These are phyloP conservation scores for Petunia axillaris DNA, from an alignment of 257 asterid genomes.

Conservation along the genomic window DNA sequence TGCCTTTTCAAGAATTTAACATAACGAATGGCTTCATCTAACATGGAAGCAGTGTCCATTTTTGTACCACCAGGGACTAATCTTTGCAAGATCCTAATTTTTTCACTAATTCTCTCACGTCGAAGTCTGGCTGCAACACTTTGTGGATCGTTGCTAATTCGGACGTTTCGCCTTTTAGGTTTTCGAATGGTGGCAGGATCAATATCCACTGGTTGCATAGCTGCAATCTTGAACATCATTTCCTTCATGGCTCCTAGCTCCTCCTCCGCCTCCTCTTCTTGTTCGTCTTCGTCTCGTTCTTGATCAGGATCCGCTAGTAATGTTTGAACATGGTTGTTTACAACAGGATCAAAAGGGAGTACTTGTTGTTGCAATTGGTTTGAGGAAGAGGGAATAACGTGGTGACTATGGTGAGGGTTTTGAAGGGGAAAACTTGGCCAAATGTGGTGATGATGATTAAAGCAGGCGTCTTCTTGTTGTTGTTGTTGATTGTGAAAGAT, in stretches of 20 bases:
- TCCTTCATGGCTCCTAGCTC: slow-evolving; percentile 85
- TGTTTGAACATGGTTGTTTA: background rate
- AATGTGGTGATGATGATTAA: slow-evolving; percentile 35
- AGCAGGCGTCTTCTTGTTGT: slow-evolving; percentile 6
- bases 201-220: slow-evolving; percentile 93
- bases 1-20: slow-evolving; percentile 82
- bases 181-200: slow-evolving; percentile 73
- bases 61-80: slow-evolving; percentile 90
- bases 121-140: slow-evolving; percentile 92
- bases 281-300: slow-evolving; percentile 28
- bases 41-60: slow-evolving; percentile 91
- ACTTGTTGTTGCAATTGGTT: slow-evolving; percentile 22
- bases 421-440: slow-evolving; percentile 45
- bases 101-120: slow-evolving; percentile 87
- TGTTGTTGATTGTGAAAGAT: slow-evolving; percentile 27
- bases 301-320: slow-evolving; percentile 6
- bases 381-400: slow-evolving; percentile 28
- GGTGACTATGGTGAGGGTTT: slow-evolving; percentile 28
- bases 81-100: slow-evolving; percentile 69
- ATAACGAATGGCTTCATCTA: slow-evolving; percentile 87
- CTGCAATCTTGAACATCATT: slow-evolving; percentile 91
- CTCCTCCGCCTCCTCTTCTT: slow-evolving; percentile 47
- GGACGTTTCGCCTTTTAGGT: slow-evolving; percentile 71
- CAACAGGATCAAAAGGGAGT: background rate
- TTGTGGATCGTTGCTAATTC: slow-evolving; percentile 91